Evolutionary conservation across 2,329 filamentous ascomycete genomes (phyloP).

Genomic region (Hirsutella minnesotensis): DNA sequence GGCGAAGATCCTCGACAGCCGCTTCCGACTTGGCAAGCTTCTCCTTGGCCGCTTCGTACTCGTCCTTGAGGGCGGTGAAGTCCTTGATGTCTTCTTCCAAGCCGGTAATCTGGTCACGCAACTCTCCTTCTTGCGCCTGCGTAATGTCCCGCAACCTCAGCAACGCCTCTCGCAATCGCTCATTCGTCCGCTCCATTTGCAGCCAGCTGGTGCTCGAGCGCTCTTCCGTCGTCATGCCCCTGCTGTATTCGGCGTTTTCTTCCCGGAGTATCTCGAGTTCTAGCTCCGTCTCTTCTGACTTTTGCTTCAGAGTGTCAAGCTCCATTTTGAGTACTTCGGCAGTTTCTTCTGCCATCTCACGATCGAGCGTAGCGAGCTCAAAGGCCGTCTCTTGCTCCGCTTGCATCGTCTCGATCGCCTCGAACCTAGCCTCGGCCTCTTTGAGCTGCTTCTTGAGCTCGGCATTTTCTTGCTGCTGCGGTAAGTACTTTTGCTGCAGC

Average conservation of each 20-base stretch:
- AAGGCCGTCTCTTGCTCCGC: constrained; percentile 76
- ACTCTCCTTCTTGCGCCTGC: constrained; percentile 70
- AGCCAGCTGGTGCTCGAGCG: constrained; percentile 78
- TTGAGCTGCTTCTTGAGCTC: constrained; percentile 69
- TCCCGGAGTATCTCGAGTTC: constrained; percentile 80
- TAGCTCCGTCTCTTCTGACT: constrained; percentile 72
- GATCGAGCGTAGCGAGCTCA: constrained; percentile 79
- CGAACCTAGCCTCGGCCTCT: constrained; percentile 58
- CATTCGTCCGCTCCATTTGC: constrained; percentile 83
- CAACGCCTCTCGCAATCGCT: constrained; percentile 75
- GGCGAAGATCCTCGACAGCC: constrained; percentile 72
- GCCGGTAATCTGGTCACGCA: constrained; percentile 61
- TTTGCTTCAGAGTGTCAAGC: constrained; percentile 62
- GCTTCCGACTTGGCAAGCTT: constrained; percentile 62
- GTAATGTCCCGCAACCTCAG: constrained; percentile 77
- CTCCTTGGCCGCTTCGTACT: constrained; percentile 59
- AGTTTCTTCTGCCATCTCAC: constrained; percentile 93
- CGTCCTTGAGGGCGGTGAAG: constrained; percentile 51
- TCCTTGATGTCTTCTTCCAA: constrained; percentile 65
- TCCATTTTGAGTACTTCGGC: constrained; percentile 74
- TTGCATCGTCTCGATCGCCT: constrained; percentile 57
- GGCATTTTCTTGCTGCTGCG: constrained; percentile 66
- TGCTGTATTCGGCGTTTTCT: constrained; percentile 73
- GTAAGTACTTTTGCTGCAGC: constrained; percentile 77
- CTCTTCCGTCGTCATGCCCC: constrained; percentile 82